Evolutionary conservation across 2,329 filamentous ascomycete genomes (phyloP), one percentile per base, ranked within the genome.

Genomic region (Macrophomina pseudophaseolina): DNA sequence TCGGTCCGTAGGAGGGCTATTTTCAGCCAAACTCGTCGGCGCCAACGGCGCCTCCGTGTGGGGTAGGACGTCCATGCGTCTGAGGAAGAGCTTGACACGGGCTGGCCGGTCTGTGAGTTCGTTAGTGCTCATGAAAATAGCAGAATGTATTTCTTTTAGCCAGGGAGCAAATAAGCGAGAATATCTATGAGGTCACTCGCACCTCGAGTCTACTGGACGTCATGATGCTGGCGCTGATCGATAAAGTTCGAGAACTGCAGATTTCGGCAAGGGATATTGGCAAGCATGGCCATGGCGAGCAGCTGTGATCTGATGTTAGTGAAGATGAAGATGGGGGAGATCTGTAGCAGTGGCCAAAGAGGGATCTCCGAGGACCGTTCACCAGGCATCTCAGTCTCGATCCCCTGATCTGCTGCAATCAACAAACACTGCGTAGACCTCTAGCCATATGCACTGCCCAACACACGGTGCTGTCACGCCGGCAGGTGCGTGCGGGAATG

Each of bases 401-500:
- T 33, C 54, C 16, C 54, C 54, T 59, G 54, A 59, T 4, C 28
- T 32, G 35, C 33, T 11, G 18, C 40, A 1, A 8, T 30, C 8
- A 32, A 11, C 16, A n/a, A 54, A 23, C 23, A 23, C 23, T 23
- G 23, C 23, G 23, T 23, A 23, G 23, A 23, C 23, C 23, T 23
- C 23, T 23, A 23, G 23, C 23, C 23, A 23, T 23, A 23, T 23
- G 23, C 23, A 23, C 23, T 23, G 23, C 23, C 23, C 2, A 23
- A 23, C 23, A 23, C 23, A 23, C 23, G 23, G 7, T 18, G 38
- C 23, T 44, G 54, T 60, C 11, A 23, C n/a, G 53, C 12, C 12
- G 40, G 56, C 28, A 33, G 56, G 56, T 48, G 56, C 56, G 56
- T 48, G 56, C 56, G 56, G 23, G 11, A 14, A 14, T 60, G 56